These are phyloP conservation scores for Trametes cubensis DNA, from an alignment of 768 basidiomycete species.

Conservation along the genomic window DNA sequence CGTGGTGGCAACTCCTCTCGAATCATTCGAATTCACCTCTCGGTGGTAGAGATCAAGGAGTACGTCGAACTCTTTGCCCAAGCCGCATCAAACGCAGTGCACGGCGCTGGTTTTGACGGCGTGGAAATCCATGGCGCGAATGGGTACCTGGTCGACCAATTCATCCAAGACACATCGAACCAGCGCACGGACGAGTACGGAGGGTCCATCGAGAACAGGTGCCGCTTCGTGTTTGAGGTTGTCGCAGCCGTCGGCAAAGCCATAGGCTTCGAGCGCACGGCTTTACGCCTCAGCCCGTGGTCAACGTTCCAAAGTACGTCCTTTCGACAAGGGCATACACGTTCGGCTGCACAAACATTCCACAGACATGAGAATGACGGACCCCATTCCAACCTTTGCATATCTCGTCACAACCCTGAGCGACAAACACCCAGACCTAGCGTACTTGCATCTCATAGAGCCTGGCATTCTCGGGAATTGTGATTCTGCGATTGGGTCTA, in stretches of 20 bases:
- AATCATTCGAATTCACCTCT: not conserved
- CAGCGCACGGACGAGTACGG: slow-evolving; percentile 51
- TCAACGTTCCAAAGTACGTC: slow-evolving; percentile 32
- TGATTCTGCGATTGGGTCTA: not conserved
- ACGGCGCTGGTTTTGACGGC: slow-evolving; percentile 31
- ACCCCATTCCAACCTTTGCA: slow-evolving; percentile 57
- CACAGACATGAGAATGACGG: slow-evolving; percentile 51
- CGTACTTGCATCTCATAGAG: slow-evolving; percentile 38
- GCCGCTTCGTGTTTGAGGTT: slow-evolving; percentile 47
- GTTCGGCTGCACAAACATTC: not conserved
- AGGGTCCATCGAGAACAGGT: slow-evolving; percentile 47
- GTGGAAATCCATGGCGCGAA: slow-evolving; percentile 30
- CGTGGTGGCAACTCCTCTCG: not conserved
- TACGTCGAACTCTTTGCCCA: slow-evolving; percentile 37
- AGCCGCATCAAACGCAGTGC: slow-evolving; percentile 34
- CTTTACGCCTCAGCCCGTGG: slow-evolving; percentile 42
- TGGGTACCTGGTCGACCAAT: slow-evolving; percentile 41
- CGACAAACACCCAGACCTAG: slow-evolving; percentile 7
- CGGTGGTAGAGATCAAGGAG: slow-evolving; percentile 36
- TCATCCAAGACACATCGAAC: slow-evolving; percentile 41
- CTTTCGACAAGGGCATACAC: not conserved
- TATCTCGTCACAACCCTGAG: slow-evolving; percentile 31
- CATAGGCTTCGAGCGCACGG: slow-evolving; percentile 44
- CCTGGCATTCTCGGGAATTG: slow-evolving; percentile 8
- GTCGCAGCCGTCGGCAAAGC: slow-evolving; percentile 41